A percentile compares a stretch with the other conserved stretches of the same genome.
These are phyloP conservation scores for Conringia planisiliqua DNA, from an alignment of 345 rosid species.

Conservation along the genomic window DNA sequence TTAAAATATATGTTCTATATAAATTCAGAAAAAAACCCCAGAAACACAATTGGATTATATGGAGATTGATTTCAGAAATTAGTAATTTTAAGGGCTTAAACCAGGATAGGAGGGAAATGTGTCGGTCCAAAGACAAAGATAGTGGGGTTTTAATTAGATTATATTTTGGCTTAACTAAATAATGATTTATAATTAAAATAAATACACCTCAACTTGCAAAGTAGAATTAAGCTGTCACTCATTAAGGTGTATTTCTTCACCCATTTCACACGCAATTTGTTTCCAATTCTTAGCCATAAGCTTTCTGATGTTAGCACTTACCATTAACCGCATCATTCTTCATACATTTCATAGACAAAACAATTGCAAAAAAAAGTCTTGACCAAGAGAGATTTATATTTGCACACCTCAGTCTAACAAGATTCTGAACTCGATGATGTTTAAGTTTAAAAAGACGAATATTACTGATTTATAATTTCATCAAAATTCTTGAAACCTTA, in stretches of 20 bases:
- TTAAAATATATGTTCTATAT: not conserved
- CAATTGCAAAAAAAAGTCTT: not conserved
- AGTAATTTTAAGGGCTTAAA: not conserved
- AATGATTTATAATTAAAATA: not conserved
- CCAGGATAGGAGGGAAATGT: slow-evolving; percentile 27
- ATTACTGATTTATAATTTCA: not conserved
- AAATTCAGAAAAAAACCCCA: not conserved
- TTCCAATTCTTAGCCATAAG: not conserved
- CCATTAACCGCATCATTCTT: not conserved
- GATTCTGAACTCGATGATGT: not conserved
- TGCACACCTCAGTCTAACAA: not conserved
- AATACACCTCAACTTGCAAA: slow-evolving; percentile 23
- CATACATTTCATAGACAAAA: not conserved
- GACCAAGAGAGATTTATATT: not conserved
- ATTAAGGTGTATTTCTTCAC: slow-evolving; percentile 22
- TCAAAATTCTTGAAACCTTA: not conserved
- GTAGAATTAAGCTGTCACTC: slow-evolving; percentile 32
- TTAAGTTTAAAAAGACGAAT: not conserved
- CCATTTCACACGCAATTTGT: slow-evolving; percentile 25
- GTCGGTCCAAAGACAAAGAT: slow-evolving; percentile 29
- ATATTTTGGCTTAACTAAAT: not conserved
- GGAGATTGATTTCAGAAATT: not conserved
- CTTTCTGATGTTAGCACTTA: slow-evolving; percentile 6
- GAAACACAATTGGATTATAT: not conserved
- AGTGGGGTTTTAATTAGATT: slow-evolving; percentile 23